Percentiles rank a stretch among this genome's conserved stretches.
Conservation (phyloP, 2,329 filamentous ascomycete genomes). For the Neospermospora avenae region DNA sequence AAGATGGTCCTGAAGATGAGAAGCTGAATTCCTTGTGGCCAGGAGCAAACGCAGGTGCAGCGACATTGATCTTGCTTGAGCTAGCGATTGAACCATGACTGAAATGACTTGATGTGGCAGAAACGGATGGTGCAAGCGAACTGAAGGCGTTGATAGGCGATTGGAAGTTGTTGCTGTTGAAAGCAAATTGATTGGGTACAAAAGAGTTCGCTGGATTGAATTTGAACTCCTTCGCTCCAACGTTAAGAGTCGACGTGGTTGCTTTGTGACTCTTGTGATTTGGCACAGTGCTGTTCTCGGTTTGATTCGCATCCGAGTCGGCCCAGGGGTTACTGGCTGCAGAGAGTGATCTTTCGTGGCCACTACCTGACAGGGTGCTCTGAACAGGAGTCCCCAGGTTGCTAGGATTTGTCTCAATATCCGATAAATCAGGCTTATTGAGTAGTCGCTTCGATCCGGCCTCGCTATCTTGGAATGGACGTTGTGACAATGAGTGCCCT, state of each 20-base stretch:
- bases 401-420: constrained; percentile 72
- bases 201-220: constrained; percentile 55
- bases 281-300: constrained; percentile 35
- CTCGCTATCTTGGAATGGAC: constrained; percentile 57
- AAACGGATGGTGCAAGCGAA: constrained; percentile 35
- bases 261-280: constrained; percentile 58
- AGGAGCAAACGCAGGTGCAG: constrained; percentile 70
- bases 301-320: constrained; percentile 44
- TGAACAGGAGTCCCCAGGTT: constrained; percentile 63
- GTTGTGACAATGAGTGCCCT: constrained; percentile 68
- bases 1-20: constrained; percentile 61
- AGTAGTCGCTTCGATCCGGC: constrained; percentile 31
- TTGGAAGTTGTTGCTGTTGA: constrained; percentile 46
- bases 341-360: constrained; percentile 54
- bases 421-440: constrained; percentile 50
- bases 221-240: constrained; percentile 84
- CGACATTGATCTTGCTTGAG: constrained; percentile 60
- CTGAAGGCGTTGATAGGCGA: constrained; percentile 35
- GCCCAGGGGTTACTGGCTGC: constrained; percentile 62
- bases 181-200: constrained; percentile 49
- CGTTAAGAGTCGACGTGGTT: constrained; percentile 78
- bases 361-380: constrained; percentile 43
- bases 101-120: constrained; percentile 34
- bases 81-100: constrained; percentile 29
- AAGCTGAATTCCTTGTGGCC: constrained; percentile 64